Percentiles rank a stretch among this genome's conserved stretches.
phyloP scores from a whole-genome alignment of 129 eudicot species.

The sunflower (Helianthus annuus) region HanXRQr2.0-SUNRISE NC_035435.2:155580296-155580795 shows the following conservation, averaged over 20 bases:
- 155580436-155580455: conserved; percentile 18
- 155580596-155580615: neutral
- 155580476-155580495: conserved; percentile 5
- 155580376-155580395: neutral
- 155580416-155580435: conserved; percentile 26
- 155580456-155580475: conserved; percentile 2
- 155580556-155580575: conserved; percentile 9
- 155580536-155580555: conserved; percentile 1
- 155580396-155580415: conserved; percentile 12
- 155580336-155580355: neutral
- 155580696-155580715: neutral
- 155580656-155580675: neutral
- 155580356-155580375: conserved; percentile 5
- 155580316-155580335: too few relatives aligned
- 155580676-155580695: neutral
- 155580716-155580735: neutral
- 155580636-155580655: conserved; percentile 3
- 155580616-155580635: neutral
- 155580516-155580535: conserved; percentile 12
- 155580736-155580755: neutral
- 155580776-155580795: neutral
- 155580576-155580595: neutral
- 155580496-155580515: neutral
- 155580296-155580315: too few relatives aligned
- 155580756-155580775: neutral